These are phyloP conservation scores for Pseudonectria buxi DNA, from an alignment of 2,329 filamentous ascomycete genomes.

Conservation along the genomic window DNA sequence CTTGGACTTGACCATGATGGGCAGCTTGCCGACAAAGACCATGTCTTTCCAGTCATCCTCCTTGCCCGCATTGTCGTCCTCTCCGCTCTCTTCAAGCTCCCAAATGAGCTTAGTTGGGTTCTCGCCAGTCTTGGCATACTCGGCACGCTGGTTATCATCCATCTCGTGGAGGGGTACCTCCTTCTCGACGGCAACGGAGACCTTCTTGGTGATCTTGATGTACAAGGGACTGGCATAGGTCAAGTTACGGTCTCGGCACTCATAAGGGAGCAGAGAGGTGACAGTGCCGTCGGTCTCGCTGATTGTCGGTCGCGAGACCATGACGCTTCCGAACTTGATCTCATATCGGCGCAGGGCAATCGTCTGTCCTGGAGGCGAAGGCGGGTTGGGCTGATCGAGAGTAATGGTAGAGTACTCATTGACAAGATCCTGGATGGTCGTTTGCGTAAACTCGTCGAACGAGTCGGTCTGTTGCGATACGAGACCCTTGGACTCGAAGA, in stretches of 20 bases:
- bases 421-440: constrained; percentile 90
- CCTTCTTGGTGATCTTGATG: constrained; percentile 78
- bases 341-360: constrained; percentile 88
- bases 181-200: constrained; percentile 75
- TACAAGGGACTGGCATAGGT: constrained; percentile 93
- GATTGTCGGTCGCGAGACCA: constrained; percentile 82
- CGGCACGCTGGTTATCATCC: constrained; percentile 55
- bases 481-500: constrained; percentile 92
- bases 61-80: constrained; percentile 45
- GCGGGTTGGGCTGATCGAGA: constrained; percentile 86
- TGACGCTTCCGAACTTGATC: constrained; percentile 86
- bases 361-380: constrained; percentile 65
- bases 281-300: constrained; percentile 90
- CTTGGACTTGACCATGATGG: constrained; percentile 96
- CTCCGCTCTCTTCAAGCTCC: constrained; percentile 51
- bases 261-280: constrained; percentile 81
- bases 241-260: constrained; percentile 89
- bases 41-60: constrained; percentile 55
- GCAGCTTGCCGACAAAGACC: constrained; percentile 91
- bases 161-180: constrained; percentile 60
- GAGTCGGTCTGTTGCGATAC: constrained; percentile 98
- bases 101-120: constrained; percentile 53
- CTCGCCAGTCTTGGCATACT: constrained; percentile 49
- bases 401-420: constrained; percentile 86
- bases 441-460: constrained; percentile 93